Evolutionary conservation across 176 grass and related monocot species (phyloP).

Genomic region (Aegilops sharonensis): DNA sequence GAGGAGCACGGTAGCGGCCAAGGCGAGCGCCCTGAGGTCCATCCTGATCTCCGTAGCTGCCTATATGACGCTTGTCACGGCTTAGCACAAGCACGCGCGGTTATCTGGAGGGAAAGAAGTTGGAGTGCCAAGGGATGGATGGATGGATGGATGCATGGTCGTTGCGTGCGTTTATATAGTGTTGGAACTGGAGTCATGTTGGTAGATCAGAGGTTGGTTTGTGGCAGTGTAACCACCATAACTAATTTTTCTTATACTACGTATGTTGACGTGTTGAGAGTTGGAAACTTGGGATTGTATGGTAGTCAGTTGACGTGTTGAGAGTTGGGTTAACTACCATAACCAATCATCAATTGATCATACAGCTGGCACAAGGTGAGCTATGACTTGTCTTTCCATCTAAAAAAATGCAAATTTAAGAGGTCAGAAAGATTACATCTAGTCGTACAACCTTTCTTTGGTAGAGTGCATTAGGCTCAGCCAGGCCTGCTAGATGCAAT

Average conservation of each 20-base stretch:
- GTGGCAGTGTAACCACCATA: constrained; percentile 46
- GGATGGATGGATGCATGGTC: background rate
- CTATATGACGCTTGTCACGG: background rate
- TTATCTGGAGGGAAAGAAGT: background rate
- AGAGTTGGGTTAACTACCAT: background rate
- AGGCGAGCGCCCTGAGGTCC: background rate
- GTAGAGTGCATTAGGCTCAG: no score
- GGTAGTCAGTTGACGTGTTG: background rate
- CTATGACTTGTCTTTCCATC: background rate
- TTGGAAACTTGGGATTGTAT: background rate
- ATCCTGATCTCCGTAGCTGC: background rate
- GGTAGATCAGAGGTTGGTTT: constrained; percentile 41
- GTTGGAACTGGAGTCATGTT: background rate
- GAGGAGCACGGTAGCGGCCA: background rate
- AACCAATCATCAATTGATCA: background rate
- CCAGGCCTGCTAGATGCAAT: no score
- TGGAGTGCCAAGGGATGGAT: background rate
- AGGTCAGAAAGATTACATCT: background rate
- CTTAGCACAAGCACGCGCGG: background rate
- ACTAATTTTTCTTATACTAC: constrained; percentile 5
- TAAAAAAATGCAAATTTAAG: background rate
- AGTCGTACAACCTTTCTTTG: background rate
- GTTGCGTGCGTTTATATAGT: constrained; percentile 24
- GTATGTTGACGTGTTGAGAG: background rate
- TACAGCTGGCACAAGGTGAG: background rate